These are phyloP conservation scores for Trametes pubescens DNA, from an alignment of 1,284 basidiomycete genomes.

Conservation along the genomic window DNA sequence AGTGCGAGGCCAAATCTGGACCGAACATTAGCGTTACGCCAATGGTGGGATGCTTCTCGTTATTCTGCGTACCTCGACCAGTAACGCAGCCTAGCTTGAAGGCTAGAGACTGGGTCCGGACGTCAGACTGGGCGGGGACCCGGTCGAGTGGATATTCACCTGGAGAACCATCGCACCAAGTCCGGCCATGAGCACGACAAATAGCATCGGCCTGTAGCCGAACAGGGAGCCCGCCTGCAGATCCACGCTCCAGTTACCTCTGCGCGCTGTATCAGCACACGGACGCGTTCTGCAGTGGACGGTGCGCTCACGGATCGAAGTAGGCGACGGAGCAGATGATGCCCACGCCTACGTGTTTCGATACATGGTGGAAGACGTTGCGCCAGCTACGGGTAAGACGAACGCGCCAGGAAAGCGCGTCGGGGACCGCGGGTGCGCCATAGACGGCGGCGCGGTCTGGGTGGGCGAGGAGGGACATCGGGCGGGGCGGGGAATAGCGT, in stretches of 20 bases:
- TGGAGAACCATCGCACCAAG: constrained; percentile 81
- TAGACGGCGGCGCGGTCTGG: constrained; percentile 30
- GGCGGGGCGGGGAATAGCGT: constrained; percentile 17
- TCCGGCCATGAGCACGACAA: constrained; percentile 87
- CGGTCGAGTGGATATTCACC: constrained; percentile 45
- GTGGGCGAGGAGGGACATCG: constrained; percentile 34
- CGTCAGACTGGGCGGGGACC: constrained; percentile 10
- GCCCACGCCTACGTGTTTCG: constrained; percentile 64
- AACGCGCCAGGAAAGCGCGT: constrained; percentile 19
- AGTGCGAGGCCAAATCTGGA: constrained; percentile 75
- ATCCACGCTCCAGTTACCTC: constrained; percentile 78
- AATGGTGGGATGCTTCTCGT: not conserved
- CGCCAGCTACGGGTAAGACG: constrained; percentile 13
- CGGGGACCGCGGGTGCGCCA: constrained; percentile 18
- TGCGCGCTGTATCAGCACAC: constrained; percentile 12
- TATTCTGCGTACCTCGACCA: constrained; percentile 57
- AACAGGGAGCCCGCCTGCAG: constrained; percentile 76
- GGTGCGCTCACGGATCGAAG: constrained; percentile 65
- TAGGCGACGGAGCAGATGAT: constrained; percentile 67
- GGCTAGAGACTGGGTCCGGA: constrained; percentile 55
- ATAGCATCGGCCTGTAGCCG: constrained; percentile 82
- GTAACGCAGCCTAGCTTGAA: constrained; percentile 73
- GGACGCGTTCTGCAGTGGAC: not conserved
- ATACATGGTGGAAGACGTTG: constrained; percentile 53
- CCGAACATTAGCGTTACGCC: constrained; percentile 6